A percentile compares a stretch with the other conserved stretches of the same genome.
Evolutionary conservation across 2,329 filamentous ascomycete species (phyloP).

Genomic region (Ophiosphaerella narmari): DNA sequence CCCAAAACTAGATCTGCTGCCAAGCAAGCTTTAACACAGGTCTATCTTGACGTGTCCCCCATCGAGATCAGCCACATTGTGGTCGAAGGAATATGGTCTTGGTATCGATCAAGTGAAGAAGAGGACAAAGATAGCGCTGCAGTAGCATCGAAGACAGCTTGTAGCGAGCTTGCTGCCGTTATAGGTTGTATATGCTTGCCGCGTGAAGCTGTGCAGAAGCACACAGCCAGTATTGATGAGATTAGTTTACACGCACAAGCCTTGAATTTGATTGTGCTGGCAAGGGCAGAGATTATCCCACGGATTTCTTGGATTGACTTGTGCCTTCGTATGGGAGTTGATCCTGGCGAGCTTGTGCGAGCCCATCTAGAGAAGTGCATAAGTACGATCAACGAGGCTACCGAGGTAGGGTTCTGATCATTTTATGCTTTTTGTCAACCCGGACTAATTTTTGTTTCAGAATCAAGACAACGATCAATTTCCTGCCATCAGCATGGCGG

Average conservation of each 20-base stretch:
- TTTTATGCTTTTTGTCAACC: constrained; percentile 12
- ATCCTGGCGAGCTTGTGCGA: constrained; percentile 78
- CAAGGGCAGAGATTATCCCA: constrained; percentile 76
- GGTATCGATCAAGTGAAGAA: constrained; percentile 69
- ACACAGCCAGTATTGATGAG: constrained; percentile 52
- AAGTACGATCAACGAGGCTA: constrained; percentile 64
- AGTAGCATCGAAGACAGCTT: constrained; percentile 66
- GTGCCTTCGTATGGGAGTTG: constrained; percentile 77
- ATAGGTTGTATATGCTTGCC: constrained; percentile 67
- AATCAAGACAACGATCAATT: constrained; percentile 27
- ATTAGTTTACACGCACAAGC: constrained; percentile 70
- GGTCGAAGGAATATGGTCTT: constrained; percentile 76
- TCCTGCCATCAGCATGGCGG: constrained; percentile 65
- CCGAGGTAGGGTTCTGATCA: constrained; percentile 55
- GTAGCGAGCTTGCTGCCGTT: constrained; percentile 64
- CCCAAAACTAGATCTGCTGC: constrained; percentile 68
- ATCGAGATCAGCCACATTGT: constrained; percentile 65
- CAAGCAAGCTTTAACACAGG: constrained; percentile 62
- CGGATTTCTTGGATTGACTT: constrained; percentile 85
- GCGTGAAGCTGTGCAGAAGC: constrained; percentile 55
- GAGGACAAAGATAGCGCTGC: constrained; percentile 81
- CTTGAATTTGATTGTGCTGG: constrained; percentile 76
- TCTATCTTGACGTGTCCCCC: constrained; percentile 65
- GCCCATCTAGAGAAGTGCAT: constrained; percentile 69
- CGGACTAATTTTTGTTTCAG: constrained; percentile 9